Base-by-base conservation (phyloP, 495 filamentous ascomycete species). In the Aspergillus baeticus region DNA sequence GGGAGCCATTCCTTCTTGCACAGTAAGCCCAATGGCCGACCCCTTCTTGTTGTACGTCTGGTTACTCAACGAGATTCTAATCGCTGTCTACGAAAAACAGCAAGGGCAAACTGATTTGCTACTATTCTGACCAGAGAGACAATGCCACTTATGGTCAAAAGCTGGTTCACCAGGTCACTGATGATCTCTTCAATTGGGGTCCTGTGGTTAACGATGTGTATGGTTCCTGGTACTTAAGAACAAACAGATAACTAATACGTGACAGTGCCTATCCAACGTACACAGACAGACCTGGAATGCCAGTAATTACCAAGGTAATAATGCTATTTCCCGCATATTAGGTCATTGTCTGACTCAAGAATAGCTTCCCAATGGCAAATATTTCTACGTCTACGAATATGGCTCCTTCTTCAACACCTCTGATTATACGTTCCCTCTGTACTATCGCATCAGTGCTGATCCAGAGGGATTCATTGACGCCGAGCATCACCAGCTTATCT, bases 251-350 rank as follows among this genome's bases (percentile, higher is more conserved):
- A 48, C 61, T 61, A 47, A 64, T 41, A 17, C 6, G 39, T 20
- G 5, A 14, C 35, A 72, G 69, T 6, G 71, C 74, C 8, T 83
- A 84, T 56, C 60, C 75, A 11, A 75, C 67, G 10, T 87, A 89
- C 62, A 78, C 75, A n/a, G 79, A 77, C 44, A 79, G 86, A 6
- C 87, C 87, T 0, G 87, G 86, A 39, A 90, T 90, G 87, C 78
- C 86, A 8, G 77, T 77, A 8, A 76, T 87, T 5, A 70, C 81
- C 29, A 65, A 71, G 61, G 70, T 71, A 54, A 23, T 45, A 5
- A 11, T 23, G 8, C 34, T 11, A 34, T 49, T 42, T 6, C 26
- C 22, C 22, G 7, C 4, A 18, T 33, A 11, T 10, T 21, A 22
- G 47, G 29, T n/a, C 20, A 51, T 10, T 11, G 41, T 48, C 37